These are phyloP conservation scores for Neltuma alba DNA, from an alignment of 306 rosid genomes.

Conservation along the genomic window DNA sequence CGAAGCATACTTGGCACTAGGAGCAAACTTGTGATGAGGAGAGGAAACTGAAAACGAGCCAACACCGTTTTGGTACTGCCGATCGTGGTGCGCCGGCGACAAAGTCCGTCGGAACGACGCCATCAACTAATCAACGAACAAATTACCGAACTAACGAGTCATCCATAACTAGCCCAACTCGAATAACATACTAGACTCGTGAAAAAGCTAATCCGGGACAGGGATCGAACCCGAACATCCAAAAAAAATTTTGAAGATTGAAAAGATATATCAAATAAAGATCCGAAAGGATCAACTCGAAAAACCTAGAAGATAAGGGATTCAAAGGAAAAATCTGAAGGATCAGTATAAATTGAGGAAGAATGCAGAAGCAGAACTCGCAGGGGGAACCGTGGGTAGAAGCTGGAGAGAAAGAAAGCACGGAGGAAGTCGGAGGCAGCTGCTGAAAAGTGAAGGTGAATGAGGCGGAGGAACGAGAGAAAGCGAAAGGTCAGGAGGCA, in stretches of 20 bases:
- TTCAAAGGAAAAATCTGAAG: background rate
- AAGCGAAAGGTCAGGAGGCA: background rate
- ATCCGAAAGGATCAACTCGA: background rate
- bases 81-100: constrained; percentile 82
- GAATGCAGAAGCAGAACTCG: background rate
- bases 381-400: background rate
- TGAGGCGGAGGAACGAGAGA: background rate
- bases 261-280: background rate
- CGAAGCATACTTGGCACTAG: constrained; percentile 57
- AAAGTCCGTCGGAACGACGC: constrained; percentile 89
- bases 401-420: constrained; percentile 28
- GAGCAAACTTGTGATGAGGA: constrained; percentile 63
- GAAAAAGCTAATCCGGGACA: background rate
- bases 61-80: constrained; percentile 58
- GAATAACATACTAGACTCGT: background rate
- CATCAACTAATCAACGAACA: constrained; percentile 46
- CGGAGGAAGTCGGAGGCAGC: background rate
- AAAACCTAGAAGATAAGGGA: background rate
- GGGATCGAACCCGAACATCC: background rate
- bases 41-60: constrained; percentile 54
- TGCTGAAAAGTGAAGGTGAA: background rate
- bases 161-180: background rate
- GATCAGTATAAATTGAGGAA: background rate
- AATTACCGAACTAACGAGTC: background rate
- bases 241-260: background rate